phyloP scores from a whole-genome alignment of 768 basidiomycete species.

The Pleurotus platypus region DNA sequence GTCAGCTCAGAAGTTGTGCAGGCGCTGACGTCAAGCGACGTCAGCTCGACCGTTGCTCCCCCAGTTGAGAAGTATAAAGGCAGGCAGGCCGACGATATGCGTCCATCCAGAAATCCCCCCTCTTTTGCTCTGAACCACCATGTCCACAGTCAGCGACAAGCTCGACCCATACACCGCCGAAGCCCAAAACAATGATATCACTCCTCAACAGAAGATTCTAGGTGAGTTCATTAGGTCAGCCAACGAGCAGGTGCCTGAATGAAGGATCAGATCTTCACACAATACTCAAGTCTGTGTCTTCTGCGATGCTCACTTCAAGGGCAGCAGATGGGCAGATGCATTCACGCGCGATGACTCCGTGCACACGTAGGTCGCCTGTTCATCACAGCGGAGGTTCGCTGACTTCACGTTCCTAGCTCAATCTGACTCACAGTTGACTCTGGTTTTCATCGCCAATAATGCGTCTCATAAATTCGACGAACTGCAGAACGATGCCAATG shows the following conservation, averaged over 20 bases:
- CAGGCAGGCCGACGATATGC: too few species aligned
- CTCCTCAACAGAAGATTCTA: constrained; percentile 63
- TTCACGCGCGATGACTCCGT: constrained; percentile 77
- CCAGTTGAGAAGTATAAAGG: too few species aligned
- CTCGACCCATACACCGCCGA: constrained; percentile 76
- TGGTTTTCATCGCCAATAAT: constrained; percentile 74
- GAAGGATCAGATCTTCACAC: constrained; percentile 54
- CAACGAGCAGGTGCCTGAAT: neutral
- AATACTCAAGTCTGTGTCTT: constrained; percentile 59
- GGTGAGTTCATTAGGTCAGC: constrained; percentile 30
- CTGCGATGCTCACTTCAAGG: constrained; percentile 78
- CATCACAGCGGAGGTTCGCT: neutral
- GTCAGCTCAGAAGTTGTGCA: too few species aligned
- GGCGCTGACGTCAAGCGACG: too few species aligned
- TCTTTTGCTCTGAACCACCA: neutral
- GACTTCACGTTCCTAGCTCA: constrained; percentile 31
- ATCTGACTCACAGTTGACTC: constrained; percentile 44
- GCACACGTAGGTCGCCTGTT: constrained; percentile 44
- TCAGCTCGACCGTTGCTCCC: too few species aligned
- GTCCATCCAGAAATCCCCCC: too few species aligned
- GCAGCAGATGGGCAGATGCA: constrained; percentile 66
- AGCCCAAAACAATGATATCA: constrained; percentile 54
- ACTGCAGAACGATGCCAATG: constrained; percentile 69
- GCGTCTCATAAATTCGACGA: constrained; percentile 73
- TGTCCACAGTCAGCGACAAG: neutral